Conservation (phyloP, 1,284 basidiomycete genomes). For the Clitocybe nebularis region DNA sequence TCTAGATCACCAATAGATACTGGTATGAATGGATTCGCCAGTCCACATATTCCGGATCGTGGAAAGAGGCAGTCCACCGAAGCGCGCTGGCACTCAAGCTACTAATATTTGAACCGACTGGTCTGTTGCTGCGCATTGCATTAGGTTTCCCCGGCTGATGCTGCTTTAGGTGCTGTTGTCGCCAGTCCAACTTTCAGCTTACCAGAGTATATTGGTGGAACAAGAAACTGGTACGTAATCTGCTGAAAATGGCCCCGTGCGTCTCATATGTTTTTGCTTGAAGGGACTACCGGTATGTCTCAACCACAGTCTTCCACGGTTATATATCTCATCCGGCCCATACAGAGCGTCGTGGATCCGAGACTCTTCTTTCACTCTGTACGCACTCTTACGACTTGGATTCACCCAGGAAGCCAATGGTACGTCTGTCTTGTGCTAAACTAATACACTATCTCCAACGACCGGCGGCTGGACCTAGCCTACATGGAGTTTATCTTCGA, state of each 20-base stretch:
- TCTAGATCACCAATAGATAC: constrained; percentile 72
- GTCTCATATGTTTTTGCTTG: constrained; percentile 2
- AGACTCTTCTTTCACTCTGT: constrained; percentile 89
- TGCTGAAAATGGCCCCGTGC: constrained; percentile 1
- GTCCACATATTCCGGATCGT: constrained; percentile 85
- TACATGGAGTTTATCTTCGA: constrained; percentile 91
- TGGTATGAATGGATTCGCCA: constrained; percentile 85
- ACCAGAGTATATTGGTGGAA: constrained; percentile 87
- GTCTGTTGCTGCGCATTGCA: constrained; percentile 25
- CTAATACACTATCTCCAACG: neutral
- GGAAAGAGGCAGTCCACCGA: constrained; percentile 88
- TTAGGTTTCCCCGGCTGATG: constrained; percentile 6
- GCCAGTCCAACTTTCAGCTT: constrained; percentile 92
- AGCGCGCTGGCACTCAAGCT: constrained; percentile 85
- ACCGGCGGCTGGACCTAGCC: too few relatives aligned
- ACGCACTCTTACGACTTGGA: constrained; percentile 86
- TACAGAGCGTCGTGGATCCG: constrained; percentile 81
- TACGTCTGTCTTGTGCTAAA: constrained; percentile 24
- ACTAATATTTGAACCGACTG: constrained; percentile 83
- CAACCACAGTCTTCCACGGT: neutral
- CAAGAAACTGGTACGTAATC: constrained; percentile 69
- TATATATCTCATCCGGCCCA: neutral
- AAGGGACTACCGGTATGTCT: constrained; percentile 66
- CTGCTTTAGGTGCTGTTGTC: constrained; percentile 68
- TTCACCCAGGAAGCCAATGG: constrained; percentile 88